These are phyloP conservation scores for Aureobasidium sp. DNA, from an alignment of 2,329 filamentous ascomycete species.

Conservation along the genomic window DNA sequence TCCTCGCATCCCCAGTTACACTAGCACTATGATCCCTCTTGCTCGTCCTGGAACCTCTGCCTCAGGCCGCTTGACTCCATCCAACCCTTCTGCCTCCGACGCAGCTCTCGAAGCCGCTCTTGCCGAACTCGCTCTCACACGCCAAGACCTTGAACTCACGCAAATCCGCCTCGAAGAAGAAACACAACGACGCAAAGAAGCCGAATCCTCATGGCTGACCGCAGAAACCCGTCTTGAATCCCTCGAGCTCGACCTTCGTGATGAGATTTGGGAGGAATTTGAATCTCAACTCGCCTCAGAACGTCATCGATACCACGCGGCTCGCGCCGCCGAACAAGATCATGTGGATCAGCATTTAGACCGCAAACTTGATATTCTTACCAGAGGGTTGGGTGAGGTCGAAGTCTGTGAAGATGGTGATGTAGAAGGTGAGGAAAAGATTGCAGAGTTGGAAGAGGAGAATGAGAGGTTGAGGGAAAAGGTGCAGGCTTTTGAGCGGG, in stretches of 20 bases:
- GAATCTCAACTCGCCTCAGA: conserved; percentile 81
- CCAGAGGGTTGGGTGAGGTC: conserved; percentile 57
- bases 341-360: conserved; percentile 88
- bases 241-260: conserved; percentile 86
- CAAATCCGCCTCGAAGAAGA: conserved; percentile 76
- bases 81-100: conserved; percentile 41
- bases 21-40: conserved; percentile 67
- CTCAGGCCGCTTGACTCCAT: conserved; percentile 50
- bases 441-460: conserved; percentile 49
- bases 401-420: conserved; percentile 48
- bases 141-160: conserved; percentile 80
- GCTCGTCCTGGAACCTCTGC: conserved; percentile 31
- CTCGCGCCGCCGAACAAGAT: conserved; percentile 81
- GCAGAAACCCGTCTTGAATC: conserved; percentile 72
- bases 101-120: conserved; percentile 83
- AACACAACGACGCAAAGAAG: conserved; percentile 71
- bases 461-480: conserved; percentile 46
- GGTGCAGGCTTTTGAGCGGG: conserved; percentile 45
- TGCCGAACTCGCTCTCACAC: conserved; percentile 82
- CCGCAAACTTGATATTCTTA: conserved; percentile 82
- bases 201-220: conserved; percentile 77
- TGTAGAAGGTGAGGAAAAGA: conserved; percentile 29
- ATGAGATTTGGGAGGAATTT: conserved; percentile 90
- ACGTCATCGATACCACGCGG: conserved; percentile 82
- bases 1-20: conserved; percentile 86